Evolutionary conservation across 345 rosid species (phyloP).

Genomic region (Sisymbrium altissimum): DNA sequence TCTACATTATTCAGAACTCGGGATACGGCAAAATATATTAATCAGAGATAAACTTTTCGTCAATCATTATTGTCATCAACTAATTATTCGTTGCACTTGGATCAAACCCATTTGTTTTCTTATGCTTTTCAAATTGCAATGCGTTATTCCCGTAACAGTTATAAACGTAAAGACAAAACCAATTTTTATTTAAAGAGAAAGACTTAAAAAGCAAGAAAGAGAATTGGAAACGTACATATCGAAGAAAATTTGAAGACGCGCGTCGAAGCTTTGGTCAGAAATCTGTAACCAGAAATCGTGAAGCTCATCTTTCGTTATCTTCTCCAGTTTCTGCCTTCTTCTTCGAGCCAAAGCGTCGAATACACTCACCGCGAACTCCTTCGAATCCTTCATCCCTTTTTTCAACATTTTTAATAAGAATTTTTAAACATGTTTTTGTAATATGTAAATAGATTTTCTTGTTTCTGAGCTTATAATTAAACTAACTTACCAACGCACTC

Average conservation of each 20-base stretch:
- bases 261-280: conserved; percentile 90
- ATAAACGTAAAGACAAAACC: conserved; percentile 19
- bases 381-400: conserved; percentile 82
- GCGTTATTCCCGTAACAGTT: conserved; percentile 28
- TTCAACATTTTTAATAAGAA: not conserved
- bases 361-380: conserved; percentile 83
- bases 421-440: not conserved
- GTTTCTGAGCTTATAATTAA: not conserved
- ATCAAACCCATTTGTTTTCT: conserved; percentile 21
- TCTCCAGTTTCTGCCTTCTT: conserved; percentile 50
- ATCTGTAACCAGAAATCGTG: conserved; percentile 88
- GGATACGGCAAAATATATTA: not conserved
- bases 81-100: conserved; percentile 14
- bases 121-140: conserved; percentile 2
- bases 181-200: not conserved
- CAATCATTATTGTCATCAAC: conserved; percentile 9
- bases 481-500: conserved; percentile 73
- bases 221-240: conserved; percentile 54
- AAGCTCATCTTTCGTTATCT: conserved; percentile 72
- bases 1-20: conserved; percentile 3
- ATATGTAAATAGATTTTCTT: not conserved
- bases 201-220: not conserved
- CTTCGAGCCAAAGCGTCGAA: conserved; percentile 77
- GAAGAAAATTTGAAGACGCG: conserved; percentile 94
- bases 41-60: not conserved